Conservation (phyloP, 1,139 yeast species). For the Kazachstania sp. region DNA sequence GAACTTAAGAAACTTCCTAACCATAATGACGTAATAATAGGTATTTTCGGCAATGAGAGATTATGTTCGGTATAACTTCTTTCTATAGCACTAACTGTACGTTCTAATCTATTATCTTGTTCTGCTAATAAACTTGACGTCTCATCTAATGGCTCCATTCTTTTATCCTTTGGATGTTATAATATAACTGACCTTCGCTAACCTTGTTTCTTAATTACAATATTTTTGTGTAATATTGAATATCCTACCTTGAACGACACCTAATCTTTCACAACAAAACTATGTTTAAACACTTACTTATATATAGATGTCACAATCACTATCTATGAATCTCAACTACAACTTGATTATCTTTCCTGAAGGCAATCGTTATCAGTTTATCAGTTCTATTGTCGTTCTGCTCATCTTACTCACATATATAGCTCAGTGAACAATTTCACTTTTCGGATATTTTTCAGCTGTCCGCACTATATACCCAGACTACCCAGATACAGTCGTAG, state of each 20-base stretch:
- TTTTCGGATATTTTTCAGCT: too few relatives aligned
- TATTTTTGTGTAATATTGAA: too few relatives aligned
- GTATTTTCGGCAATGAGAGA: slow-evolving; percentile 22
- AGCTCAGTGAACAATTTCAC: not conserved
- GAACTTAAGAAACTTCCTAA: slow-evolving; percentile 50
- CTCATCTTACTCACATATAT: not conserved
- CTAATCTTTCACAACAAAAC: too few relatives aligned
- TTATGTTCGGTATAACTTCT: slow-evolving; percentile 22
- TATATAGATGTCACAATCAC: too few relatives aligned
- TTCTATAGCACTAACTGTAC: slow-evolving; percentile 13
- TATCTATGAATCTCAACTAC: too few relatives aligned
- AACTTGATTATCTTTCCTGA: too few relatives aligned
- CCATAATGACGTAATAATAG: slow-evolving; percentile 36
- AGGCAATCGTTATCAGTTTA: not conserved
- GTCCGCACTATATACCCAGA: too few relatives aligned
- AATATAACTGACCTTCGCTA: not conserved
- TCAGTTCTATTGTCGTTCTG: not conserved
- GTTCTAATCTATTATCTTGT: slow-evolving; percentile 1
- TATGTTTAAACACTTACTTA: too few relatives aligned
- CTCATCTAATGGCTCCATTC: slow-evolving; percentile 19
- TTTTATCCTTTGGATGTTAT: not conserved
- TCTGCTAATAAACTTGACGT: slow-evolving; percentile 12
- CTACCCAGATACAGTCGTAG: too few relatives aligned
- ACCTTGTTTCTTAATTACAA: too few relatives aligned
- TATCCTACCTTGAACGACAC: too few relatives aligned